Percentiles rank a stretch among this genome's conserved stretches.
Conservation (phyloP, 805 yeast genomes). For the Torulaspora maleeae region DNA sequence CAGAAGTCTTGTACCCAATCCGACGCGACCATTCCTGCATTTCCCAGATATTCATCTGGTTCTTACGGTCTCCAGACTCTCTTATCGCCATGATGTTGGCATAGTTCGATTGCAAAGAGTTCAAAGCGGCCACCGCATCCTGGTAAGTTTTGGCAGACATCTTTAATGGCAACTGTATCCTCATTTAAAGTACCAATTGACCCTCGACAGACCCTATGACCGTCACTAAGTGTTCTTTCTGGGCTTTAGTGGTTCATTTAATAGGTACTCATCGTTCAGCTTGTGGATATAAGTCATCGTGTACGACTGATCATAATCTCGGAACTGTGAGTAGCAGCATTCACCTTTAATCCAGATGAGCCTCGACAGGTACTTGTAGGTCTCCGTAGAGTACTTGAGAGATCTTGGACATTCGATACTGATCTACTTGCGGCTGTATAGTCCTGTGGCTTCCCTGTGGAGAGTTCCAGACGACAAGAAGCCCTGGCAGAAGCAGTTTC, state of each 20-base stretch:
- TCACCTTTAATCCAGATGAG: neutral
- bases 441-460: neutral
- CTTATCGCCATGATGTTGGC: conserved; percentile 82
- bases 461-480: neutral
- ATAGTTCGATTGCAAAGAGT: conserved; percentile 85
- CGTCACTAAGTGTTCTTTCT: neutral
- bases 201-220: neutral
- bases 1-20: conserved; percentile 60
- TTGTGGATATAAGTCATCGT: neutral
- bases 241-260: too few species aligned
- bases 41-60: conserved; percentile 71
- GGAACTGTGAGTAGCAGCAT: neutral
- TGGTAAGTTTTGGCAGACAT: conserved; percentile 33
- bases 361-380: neutral
- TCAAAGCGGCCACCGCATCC: conserved; percentile 83
- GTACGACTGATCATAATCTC: neutral
- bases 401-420: neutral
- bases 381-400: neutral
- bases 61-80: conserved; percentile 60
- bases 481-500: neutral
- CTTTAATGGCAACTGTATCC: conserved; percentile 15
- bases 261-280: neutral
- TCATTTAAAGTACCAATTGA: conserved; percentile 13
- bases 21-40: conserved; percentile 77
- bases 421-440: neutral